phyloP scores from a whole-genome alignment of 331 rosid species.

The Dryas integrifolia region DNA sequence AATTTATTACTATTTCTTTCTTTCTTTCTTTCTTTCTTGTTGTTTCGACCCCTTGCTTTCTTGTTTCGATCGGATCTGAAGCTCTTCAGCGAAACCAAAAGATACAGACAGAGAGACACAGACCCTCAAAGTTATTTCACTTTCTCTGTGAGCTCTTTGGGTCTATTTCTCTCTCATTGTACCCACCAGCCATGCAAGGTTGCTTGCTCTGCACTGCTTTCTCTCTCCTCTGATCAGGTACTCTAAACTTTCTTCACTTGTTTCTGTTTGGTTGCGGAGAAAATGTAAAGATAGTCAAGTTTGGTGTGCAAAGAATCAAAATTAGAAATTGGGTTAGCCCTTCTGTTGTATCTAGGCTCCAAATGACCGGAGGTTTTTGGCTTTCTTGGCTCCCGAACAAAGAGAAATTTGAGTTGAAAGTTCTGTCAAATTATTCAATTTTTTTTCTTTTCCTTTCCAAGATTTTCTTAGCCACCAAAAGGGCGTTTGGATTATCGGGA shows the following conservation, averaged over 20 bases:
- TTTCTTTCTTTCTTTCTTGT: slow-evolving; percentile 10
- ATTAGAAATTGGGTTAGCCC: background rate
- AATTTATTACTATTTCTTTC: slow-evolving; percentile 8
- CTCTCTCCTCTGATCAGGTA: slow-evolving; percentile 41
- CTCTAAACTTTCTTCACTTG: background rate
- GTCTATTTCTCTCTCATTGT: slow-evolving; percentile 15
- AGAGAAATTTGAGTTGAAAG: slow-evolving; percentile 15
- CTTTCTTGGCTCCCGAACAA: slow-evolving; percentile 31
- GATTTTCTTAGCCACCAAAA: too few species aligned
- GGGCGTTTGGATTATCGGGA: too few species aligned
- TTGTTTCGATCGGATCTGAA: slow-evolving; percentile 79
- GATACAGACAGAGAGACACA: slow-evolving; percentile 16
- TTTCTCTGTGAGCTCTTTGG: slow-evolving; percentile 35
- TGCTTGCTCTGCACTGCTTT: slow-evolving; percentile 39
- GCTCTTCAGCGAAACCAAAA: slow-evolving; percentile 48
- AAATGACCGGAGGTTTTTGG: slow-evolving; percentile 15
- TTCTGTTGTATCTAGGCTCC: slow-evolving; percentile 26
- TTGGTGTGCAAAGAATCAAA: slow-evolving; percentile 42
- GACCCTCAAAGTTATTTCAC: slow-evolving; percentile 46
- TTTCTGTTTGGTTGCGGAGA: slow-evolving; percentile 30
- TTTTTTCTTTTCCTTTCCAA: background rate
- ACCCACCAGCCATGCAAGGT: slow-evolving; percentile 39
- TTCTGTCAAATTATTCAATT: slow-evolving; percentile 25
- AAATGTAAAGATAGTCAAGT: slow-evolving; percentile 24
- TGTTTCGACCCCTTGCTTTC: slow-evolving; percentile 36